phyloP scores from a whole-genome alignment of 2,329 filamentous ascomycete species.

The Conoideocrella luteorostrata region DNA sequence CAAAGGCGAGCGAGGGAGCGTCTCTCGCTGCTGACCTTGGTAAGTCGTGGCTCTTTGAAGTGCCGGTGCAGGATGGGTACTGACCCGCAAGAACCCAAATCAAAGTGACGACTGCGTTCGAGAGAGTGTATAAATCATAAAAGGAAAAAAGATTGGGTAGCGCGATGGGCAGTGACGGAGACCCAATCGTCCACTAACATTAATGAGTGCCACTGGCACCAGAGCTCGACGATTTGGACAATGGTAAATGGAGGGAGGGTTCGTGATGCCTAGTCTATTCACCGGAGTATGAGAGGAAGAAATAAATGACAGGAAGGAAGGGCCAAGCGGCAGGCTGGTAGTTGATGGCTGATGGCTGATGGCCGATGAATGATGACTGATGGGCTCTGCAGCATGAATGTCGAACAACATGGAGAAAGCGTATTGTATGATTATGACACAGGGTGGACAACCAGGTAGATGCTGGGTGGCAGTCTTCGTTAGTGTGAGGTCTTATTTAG shows the following conservation, averaged over 20 bases:
- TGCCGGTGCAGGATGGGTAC: background rate
- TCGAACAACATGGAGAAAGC: background rate
- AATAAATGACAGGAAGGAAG: too few relatives aligned
- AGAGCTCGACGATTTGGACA: background rate
- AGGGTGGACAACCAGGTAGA: background rate
- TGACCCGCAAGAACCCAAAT: slow-evolving; percentile 1
- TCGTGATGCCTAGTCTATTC: too few relatives aligned
- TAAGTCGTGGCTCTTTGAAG: background rate
- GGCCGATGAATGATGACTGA: background rate
- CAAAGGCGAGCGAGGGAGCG: too few relatives aligned
- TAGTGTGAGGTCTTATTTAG: too few relatives aligned
- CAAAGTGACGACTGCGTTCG: background rate
- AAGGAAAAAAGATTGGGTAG: background rate
- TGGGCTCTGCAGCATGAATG: too few relatives aligned
- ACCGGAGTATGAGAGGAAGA: too few relatives aligned
- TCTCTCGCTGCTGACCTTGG: background rate
- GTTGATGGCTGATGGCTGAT: background rate
- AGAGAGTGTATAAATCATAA: background rate
- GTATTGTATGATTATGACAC: slow-evolving; percentile 3
- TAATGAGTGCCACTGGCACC: background rate
- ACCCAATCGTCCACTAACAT: background rate
- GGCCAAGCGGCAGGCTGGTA: too few relatives aligned
- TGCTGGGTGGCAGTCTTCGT: background rate
- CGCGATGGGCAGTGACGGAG: background rate
- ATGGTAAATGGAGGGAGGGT: too few relatives aligned